phyloP scores from a whole-genome alignment of 2,329 filamentous ascomycete species.

The Neofusicoccum parvum region DNA sequence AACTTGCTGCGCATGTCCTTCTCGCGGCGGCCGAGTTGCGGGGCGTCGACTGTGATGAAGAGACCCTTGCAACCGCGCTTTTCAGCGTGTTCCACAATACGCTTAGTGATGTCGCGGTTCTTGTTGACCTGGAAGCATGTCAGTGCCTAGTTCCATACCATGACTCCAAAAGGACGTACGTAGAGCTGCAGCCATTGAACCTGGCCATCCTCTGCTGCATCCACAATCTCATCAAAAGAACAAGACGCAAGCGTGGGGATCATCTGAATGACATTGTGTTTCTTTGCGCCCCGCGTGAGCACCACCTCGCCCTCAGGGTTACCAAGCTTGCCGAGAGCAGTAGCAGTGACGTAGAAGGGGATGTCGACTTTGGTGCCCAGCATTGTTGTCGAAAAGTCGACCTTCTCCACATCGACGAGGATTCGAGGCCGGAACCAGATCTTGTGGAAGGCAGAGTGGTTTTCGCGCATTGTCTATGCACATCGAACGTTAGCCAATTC shows the following conservation, averaged over 20 bases:
- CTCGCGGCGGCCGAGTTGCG: slow-evolving; percentile 89
- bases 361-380: slow-evolving; percentile 81
- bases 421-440: slow-evolving; percentile 94
- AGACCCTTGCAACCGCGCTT: slow-evolving; percentile 88
- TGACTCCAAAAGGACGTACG: slow-evolving; percentile 26
- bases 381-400: slow-evolving; percentile 91
- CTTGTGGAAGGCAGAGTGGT: slow-evolving; percentile 93
- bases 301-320: slow-evolving; percentile 92
- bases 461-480: slow-evolving; percentile 82
- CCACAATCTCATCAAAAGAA: slow-evolving; percentile 95
- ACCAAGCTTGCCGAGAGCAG: slow-evolving; percentile 91
- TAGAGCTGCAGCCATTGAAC: slow-evolving; percentile 97
- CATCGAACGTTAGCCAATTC: not conserved
- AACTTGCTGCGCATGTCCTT: slow-evolving; percentile 98
- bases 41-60: slow-evolving; percentile 98
- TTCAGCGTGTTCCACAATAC: slow-evolving; percentile 91
- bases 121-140: slow-evolving; percentile 68
- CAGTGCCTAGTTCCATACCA: not conserved
- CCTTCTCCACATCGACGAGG: slow-evolving; percentile 83
- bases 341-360: slow-evolving; percentile 96
- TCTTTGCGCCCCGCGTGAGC: slow-evolving; percentile 78
- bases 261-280: slow-evolving; percentile 95
- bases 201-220: slow-evolving; percentile 77
- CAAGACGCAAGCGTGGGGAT: slow-evolving; percentile 96
- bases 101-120: slow-evolving; percentile 84